These are phyloP conservation scores for Malassezia caprae DNA, from an alignment of 1,284 basidiomycete species.

Conservation along the genomic window DNA sequence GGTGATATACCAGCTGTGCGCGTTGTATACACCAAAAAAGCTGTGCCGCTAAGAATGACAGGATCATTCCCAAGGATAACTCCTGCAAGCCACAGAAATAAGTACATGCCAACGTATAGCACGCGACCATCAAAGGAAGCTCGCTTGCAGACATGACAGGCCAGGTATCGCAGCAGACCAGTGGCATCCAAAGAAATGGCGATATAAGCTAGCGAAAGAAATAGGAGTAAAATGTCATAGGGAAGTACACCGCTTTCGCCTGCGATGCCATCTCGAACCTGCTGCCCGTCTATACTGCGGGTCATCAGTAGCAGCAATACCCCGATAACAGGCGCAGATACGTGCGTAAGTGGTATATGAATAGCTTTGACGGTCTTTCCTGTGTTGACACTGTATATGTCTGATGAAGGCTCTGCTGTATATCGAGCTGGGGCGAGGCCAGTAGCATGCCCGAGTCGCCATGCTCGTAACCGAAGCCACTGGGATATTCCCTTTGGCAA, in stretches of 20 bases:
- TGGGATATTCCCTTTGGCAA: slow-evolving; percentile 21
- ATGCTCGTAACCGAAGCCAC: neutral
- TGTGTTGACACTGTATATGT: neutral
- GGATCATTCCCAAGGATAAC: slow-evolving; percentile 69
- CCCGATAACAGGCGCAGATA: slow-evolving; percentile 59
- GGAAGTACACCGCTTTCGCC: slow-evolving; percentile 70
- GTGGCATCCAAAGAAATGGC: slow-evolving; percentile 83
- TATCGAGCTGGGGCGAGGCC: neutral
- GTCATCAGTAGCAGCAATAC: slow-evolving; percentile 69
- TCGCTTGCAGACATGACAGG: slow-evolving; percentile 62
- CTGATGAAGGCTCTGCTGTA: neutral
- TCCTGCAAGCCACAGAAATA: slow-evolving; percentile 68
- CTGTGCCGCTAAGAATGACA: slow-evolving; percentile 57
- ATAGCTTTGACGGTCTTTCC: neutral
- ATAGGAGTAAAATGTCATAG: slow-evolving; percentile 84
- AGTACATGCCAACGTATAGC: slow-evolving; percentile 68
- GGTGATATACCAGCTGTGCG: slow-evolving; percentile 58
- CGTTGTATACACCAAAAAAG: slow-evolving; percentile 76
- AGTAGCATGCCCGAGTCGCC: neutral
- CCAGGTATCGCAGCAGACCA: slow-evolving; percentile 73
- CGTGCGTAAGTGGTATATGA: slow-evolving; percentile 22
- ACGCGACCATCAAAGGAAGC: slow-evolving; percentile 48
- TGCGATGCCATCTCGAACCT: slow-evolving; percentile 60
- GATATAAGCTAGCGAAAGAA: slow-evolving; percentile 86
- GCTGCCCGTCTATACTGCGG: slow-evolving; percentile 60